These are phyloP conservation scores for Dryas alaskensis DNA, from an alignment of 306 rosid genomes.

Conservation along the genomic window DNA sequence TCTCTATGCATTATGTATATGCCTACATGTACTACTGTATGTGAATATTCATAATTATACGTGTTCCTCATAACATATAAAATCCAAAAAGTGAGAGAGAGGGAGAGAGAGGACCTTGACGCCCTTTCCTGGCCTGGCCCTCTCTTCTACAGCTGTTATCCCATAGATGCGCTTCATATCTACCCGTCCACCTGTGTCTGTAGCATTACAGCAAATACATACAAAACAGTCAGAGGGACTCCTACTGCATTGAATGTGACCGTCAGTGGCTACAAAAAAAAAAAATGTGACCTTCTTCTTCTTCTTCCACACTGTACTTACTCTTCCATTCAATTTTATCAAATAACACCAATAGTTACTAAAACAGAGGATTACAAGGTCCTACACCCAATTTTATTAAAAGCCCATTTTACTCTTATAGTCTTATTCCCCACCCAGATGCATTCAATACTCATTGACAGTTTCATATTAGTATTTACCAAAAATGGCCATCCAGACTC, in stretches of 20 bases:
- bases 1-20: constrained; percentile 4
- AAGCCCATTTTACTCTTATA: not conserved
- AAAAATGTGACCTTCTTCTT: too few species aligned
- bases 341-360: too few species aligned
- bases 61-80: too few species aligned
- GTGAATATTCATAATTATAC: too few species aligned
- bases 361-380: not conserved
- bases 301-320: too few species aligned
- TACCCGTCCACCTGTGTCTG: constrained; percentile 98
- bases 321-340: too few species aligned
- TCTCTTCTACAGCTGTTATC: constrained; percentile 99
- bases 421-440: not conserved
- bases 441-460: not conserved
- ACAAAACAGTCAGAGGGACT: not conserved
- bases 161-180: constrained; percentile 99
- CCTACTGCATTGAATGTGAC: too few species aligned
- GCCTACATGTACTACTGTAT: not conserved
- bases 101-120: constrained; percentile 65
- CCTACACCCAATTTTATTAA: not conserved
- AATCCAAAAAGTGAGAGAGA: not conserved
- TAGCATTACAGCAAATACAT: not conserved
- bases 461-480: not conserved
- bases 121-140: constrained; percentile 98
- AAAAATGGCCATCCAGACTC: too few species aligned
- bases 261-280: too few species aligned